phyloP scores from a whole-genome alignment of 2,329 filamentous ascomycete genomes.

The Aplosporella prunicola region DNA sequence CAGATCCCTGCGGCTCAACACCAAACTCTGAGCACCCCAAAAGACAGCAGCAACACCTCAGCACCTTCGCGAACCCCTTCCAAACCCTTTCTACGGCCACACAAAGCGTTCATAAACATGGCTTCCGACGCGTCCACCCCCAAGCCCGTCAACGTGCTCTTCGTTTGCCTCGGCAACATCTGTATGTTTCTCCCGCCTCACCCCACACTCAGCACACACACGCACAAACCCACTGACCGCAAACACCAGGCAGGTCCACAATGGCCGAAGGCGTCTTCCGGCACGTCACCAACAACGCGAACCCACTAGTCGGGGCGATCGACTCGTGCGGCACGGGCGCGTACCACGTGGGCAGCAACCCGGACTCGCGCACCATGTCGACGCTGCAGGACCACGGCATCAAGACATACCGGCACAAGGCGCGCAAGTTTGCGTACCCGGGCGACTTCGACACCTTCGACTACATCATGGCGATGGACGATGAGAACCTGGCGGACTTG shows the following conservation, averaged over 20 bases:
- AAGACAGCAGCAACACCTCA: too few relatives aligned
- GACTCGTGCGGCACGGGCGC: slow-evolving; percentile 87
- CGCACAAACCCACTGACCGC: slow-evolving; percentile 1
- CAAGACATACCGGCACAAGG: slow-evolving; percentile 63
- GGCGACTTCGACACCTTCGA: slow-evolving; percentile 79
- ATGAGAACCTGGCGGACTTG: slow-evolving; percentile 66
- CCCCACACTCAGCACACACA: slow-evolving; percentile 25
- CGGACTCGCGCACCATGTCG: slow-evolving; percentile 75
- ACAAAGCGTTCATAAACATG: too few relatives aligned
- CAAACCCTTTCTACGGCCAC: too few relatives aligned
- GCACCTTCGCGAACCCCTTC: neutral
- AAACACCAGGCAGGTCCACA: slow-evolving; percentile 55
- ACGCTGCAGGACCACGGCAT: slow-evolving; percentile 69
- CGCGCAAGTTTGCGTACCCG: slow-evolving; percentile 57
- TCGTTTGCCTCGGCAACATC: slow-evolving; percentile 96
- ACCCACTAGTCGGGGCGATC: slow-evolving; percentile 53
- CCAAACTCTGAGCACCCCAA: too few relatives aligned
- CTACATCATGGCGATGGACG: slow-evolving; percentile 93
- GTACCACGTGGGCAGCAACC: slow-evolving; percentile 69
- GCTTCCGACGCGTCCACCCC: slow-evolving; percentile 12
- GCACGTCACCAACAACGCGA: slow-evolving; percentile 42
- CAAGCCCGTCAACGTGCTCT: slow-evolving; percentile 61
- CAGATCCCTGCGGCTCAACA: too few relatives aligned
- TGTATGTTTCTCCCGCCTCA: slow-evolving; percentile 40
- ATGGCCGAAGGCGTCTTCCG: slow-evolving; percentile 96